Base-by-base conservation (phyloP, 192 early-diverging fungal genomes). In the Thamnidium elegans region DNA sequence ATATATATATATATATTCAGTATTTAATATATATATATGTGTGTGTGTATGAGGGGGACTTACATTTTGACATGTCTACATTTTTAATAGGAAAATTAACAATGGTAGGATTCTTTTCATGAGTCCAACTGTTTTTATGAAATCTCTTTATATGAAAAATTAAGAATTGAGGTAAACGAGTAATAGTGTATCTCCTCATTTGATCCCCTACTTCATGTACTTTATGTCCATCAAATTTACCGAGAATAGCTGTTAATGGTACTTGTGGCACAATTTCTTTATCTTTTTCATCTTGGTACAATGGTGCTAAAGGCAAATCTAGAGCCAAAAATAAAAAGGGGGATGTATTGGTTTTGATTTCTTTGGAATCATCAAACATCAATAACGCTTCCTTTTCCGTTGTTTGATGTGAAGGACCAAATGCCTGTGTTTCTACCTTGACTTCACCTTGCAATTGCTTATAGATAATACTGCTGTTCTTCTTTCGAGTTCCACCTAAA, bases 101-200 rank as follows among this genome's bases (percentile, higher is more conserved):
- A 65, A 99, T 95, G 0, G 97, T 99, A 0, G 92, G 92, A 70
- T 99, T 99, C 76, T 96, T 96, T 69, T 99, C 97, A 19, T 74
- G 69, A 1, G 82, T 74, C 76, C 90, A 92, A 50, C 86, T 90
- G 73, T 90, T 91, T 63, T 92, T 95, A 0, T 86, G 84, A 59
- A 99, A 94, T 10, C 97, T 81, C 68, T 93, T 94, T 55, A 97
- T 87, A 68, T 94, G 89, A 58, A 97, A 90, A 23, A 99, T 90
- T 17, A 99, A 75, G 69, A 89, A 99, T 23, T 79, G 79, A 7
- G 97, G 97, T 9, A 97, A 77, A 4, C 75, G 76, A 7, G 78
- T 85, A 45, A 97, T 81, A 34, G 85, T 84, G 73, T 89, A 95
- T 23, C 88, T 79, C 69, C 85, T 87, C 21, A 89, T 72, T 11